Evolutionary conservation across 1,139 yeast species (phyloP).

Genomic region (Yamadazyma dushanensis): DNA sequence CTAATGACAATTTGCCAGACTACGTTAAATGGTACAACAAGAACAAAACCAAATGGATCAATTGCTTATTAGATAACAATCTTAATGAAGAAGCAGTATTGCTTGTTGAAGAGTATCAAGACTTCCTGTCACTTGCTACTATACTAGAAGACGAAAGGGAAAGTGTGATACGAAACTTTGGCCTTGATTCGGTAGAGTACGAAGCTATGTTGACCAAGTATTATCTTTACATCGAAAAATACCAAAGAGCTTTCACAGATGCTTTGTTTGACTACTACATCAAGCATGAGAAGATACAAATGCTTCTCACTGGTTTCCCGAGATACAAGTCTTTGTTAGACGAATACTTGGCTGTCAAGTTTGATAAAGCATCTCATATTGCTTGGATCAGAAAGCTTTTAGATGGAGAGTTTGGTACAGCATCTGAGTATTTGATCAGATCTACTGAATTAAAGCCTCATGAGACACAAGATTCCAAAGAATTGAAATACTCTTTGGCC

Average conservation of each 20-base stretch:
- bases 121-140: constrained; percentile 64
- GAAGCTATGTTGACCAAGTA: constrained; percentile 32
- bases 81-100: constrained; percentile 54
- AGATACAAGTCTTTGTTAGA: constrained; percentile 51
- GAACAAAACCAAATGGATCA: constrained; percentile 51
- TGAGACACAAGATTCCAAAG: constrained; percentile 49
- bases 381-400: constrained; percentile 75
- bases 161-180: constrained; percentile 26
- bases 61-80: constrained; percentile 47
- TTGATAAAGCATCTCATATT: constrained; percentile 52
- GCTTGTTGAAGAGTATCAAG: constrained; percentile 68
- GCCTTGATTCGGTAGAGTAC: constrained; percentile 15
- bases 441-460: constrained; percentile 38
- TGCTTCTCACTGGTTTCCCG: constrained; percentile 58
- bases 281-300: constrained; percentile 50
- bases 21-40: constrained; percentile 36
- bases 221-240: constrained; percentile 55
- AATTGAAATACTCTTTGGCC: constrained; percentile 67
- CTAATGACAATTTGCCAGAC: constrained; percentile 20
- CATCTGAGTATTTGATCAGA: constrained; percentile 46
- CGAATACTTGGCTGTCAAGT: constrained; percentile 50
- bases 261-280: constrained; percentile 64
- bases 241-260: constrained; percentile 69
- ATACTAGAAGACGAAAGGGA: constrained; percentile 59
- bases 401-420: constrained; percentile 49